These are phyloP conservation scores for Phytophthora tentaculata DNA, from an alignment of 352 stramenopile genomes.

Conservation along the genomic window DNA sequence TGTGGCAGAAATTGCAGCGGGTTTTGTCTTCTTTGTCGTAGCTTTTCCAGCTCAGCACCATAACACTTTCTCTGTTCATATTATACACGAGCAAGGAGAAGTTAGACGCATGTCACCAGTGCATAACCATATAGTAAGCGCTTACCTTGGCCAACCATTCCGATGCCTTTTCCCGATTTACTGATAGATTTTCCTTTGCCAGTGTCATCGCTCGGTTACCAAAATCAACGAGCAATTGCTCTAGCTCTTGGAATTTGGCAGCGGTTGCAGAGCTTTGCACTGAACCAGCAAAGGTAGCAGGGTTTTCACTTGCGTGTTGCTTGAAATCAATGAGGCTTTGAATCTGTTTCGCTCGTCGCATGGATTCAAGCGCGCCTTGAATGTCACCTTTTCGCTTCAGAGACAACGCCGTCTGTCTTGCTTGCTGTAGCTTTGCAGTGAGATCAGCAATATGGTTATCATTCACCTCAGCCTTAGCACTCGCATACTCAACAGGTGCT, in stretches of 20 bases:
- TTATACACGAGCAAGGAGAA: slow-evolving; percentile 3
- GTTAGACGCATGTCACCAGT: slow-evolving; percentile 1
- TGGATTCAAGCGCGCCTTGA: slow-evolving; percentile 61
- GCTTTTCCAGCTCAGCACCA: slow-evolving; percentile 48
- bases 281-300: not conserved
- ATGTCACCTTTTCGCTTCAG: slow-evolving; percentile 68
- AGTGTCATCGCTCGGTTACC: slow-evolving; percentile 56
- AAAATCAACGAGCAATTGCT: slow-evolving; percentile 70
- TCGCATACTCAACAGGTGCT: not conserved
- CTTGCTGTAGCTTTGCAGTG: slow-evolving; percentile 47
- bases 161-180: slow-evolving; percentile 55
- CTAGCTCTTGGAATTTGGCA: slow-evolving; percentile 62
- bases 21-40: slow-evolving; percentile 59
- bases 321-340: slow-evolving; percentile 66
- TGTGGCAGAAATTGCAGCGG: slow-evolving; percentile 53
- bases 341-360: slow-evolving; percentile 79
- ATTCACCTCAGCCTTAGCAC: not conserved
- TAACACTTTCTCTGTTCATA: slow-evolving; percentile 66
- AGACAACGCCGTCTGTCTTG: slow-evolving; percentile 49
- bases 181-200: slow-evolving; percentile 58
- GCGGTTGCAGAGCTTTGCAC: slow-evolving; percentile 22
- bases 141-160: slow-evolving; percentile 68
- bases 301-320: slow-evolving; percentile 18
- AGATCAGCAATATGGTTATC: slow-evolving; percentile 39
- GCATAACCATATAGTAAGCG: not conserved